Conservation (phyloP, 805 yeast genomes). For the Lipomyces kockii region DNA sequence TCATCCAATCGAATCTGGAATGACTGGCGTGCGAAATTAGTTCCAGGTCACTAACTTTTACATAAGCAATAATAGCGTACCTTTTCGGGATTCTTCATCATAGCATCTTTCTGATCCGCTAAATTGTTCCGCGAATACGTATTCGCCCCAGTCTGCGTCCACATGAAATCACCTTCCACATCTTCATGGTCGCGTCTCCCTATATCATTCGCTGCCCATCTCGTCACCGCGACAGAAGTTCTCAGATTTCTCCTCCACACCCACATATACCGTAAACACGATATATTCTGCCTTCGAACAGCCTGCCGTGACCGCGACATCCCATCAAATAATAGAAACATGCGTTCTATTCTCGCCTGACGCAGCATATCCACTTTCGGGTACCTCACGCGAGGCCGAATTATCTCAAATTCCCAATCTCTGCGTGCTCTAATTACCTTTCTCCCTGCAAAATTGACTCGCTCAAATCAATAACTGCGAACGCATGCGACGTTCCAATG, state of each 20-base stretch:
- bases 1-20: conserved; percentile 20
- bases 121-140: not conserved
- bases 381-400: not conserved
- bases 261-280: not conserved
- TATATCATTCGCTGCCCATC: not conserved
- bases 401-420: not conserved
- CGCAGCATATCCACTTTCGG: not conserved
- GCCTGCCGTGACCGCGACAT: not conserved
- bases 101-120: not conserved
- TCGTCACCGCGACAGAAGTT: not conserved
- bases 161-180: not conserved
- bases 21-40: not conserved
- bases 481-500: too few relatives aligned
- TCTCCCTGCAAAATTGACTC: too few relatives aligned
- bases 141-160: not conserved
- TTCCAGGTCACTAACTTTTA: not conserved
- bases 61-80: not conserved
- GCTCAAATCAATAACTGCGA: too few relatives aligned
- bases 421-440: not conserved
- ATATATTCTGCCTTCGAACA: not conserved
- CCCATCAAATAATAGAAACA: not conserved
- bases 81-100: not conserved
- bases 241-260: not conserved
- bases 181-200: not conserved
- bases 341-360: not conserved